A percentile compares a stretch with the other conserved stretches of the same genome.
Conservation (phyloP, 257 asterid species). For the Penstemon eatonii region DNA sequence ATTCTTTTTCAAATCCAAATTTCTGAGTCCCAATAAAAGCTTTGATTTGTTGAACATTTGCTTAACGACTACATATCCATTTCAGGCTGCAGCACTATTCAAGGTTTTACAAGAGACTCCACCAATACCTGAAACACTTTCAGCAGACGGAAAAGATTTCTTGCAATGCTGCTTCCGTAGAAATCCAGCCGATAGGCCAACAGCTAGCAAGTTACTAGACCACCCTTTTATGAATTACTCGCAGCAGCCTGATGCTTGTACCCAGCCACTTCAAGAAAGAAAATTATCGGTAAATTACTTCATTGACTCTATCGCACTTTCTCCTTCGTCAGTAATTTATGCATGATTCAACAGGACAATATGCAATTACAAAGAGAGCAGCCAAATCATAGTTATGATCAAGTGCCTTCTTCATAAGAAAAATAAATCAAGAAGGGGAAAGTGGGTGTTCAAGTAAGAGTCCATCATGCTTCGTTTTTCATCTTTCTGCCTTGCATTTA, state of each 20-base stretch:
- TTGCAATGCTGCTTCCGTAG: slow-evolving; percentile 61
- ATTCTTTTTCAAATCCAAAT: too few relatives aligned
- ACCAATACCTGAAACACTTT: slow-evolving; percentile 72
- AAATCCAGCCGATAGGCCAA: slow-evolving; percentile 82
- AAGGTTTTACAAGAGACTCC: slow-evolving; percentile 79
- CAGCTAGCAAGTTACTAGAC: slow-evolving; percentile 62
- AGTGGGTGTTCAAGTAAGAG: slow-evolving; percentile 46
- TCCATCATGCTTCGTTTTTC: background rate
- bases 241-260: slow-evolving; percentile 40
- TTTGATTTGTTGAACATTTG: background rate
- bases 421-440: slow-evolving; percentile 30
- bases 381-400: slow-evolving; percentile 33
- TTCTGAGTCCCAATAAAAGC: too few relatives aligned
- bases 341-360: slow-evolving; percentile 43
- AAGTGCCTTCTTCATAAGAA: slow-evolving; percentile 35
- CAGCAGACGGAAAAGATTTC: slow-evolving; percentile 84
- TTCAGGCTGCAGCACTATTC: slow-evolving; percentile 87
- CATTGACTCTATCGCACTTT: too few relatives aligned
- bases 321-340: background rate
- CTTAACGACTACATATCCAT: background rate
- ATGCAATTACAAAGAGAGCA: slow-evolving; percentile 34
- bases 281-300: slow-evolving; percentile 42
- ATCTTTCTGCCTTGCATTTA: too few relatives aligned
- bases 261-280: slow-evolving; percentile 32
- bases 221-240: slow-evolving; percentile 63